Evolutionary conservation across 2,329 filamentous ascomycete genomes (phyloP).

Genomic region (Penicillium sp.): DNA sequence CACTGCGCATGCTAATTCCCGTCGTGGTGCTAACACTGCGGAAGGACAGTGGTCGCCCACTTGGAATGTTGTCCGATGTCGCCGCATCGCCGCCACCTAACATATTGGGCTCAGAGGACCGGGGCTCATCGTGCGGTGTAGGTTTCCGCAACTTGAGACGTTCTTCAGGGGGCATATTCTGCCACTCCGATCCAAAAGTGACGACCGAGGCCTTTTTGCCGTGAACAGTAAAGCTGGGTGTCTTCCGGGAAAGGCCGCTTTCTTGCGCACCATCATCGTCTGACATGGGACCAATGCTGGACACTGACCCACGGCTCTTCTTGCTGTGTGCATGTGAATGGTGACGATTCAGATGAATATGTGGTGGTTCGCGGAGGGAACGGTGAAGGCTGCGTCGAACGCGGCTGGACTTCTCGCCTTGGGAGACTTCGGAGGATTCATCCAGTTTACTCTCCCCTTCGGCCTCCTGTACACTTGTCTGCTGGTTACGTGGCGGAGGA

Average conservation of each 20-base stretch:
- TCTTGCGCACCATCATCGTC: slow-evolving; percentile 51
- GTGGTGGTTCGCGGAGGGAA: slow-evolving; percentile 79
- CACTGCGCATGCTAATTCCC: slow-evolving; percentile 55
- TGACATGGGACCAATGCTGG: slow-evolving; percentile 59
- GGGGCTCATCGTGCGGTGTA: slow-evolving; percentile 43
- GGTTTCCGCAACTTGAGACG: slow-evolving; percentile 66
- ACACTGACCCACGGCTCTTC: slow-evolving; percentile 74
- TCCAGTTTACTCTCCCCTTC: slow-evolving; percentile 49
- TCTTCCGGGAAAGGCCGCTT: slow-evolving; percentile 75
- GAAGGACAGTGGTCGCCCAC: slow-evolving; percentile 62
- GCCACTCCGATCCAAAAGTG: slow-evolving; percentile 91
- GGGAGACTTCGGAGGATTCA: slow-evolving; percentile 40
- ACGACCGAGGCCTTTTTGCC: slow-evolving; percentile 98
- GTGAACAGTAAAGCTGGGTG: slow-evolving; percentile 92
- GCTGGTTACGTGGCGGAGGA: slow-evolving; percentile 47
- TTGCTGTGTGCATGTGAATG: slow-evolving; percentile 73
- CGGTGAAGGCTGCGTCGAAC: slow-evolving; percentile 87
- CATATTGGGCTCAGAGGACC: slow-evolving; percentile 37
- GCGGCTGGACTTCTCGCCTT: slow-evolving; percentile 62
- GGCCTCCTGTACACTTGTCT: slow-evolving; percentile 45
- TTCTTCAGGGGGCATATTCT: slow-evolving; percentile 75
- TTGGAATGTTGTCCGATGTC: slow-evolving; percentile 33
- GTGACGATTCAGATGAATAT: slow-evolving; percentile 66
- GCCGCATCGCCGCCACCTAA: slow-evolving; percentile 33
- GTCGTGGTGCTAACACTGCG: slow-evolving; percentile 71